Evolutionary conservation across 345 rosid genomes (phyloP).

Genomic region (Syzygium aromaticum): DNA sequence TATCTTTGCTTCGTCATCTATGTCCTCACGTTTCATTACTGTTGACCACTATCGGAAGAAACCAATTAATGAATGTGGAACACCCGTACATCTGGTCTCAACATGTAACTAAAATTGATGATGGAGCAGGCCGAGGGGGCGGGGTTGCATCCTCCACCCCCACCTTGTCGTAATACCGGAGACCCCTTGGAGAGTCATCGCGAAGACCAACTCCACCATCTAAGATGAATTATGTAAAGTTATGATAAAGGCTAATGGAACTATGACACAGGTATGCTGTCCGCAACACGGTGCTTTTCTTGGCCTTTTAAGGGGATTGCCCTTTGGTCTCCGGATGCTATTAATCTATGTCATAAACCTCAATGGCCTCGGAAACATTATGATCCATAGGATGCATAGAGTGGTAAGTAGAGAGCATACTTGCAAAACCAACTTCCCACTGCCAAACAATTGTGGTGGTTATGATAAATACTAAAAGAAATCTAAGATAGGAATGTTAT

Average conservation of each 20-base stretch:
- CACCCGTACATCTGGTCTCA: neutral
- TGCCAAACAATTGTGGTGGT: neutral
- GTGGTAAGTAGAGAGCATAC: neutral
- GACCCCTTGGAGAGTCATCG: neutral
- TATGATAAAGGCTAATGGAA: neutral
- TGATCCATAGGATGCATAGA: neutral
- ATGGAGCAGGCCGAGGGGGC: neutral
- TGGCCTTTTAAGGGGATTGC: neutral
- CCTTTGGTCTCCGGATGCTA: neutral
- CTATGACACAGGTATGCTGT: neutral
- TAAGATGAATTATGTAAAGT: neutral
- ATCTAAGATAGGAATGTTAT: neutral
- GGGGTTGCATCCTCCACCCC: neutral
- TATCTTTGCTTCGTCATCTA: neutral
- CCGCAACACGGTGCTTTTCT: neutral
- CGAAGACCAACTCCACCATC: neutral
- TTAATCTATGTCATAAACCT: neutral
- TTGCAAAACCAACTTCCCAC: neutral
- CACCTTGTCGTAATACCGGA: neutral
- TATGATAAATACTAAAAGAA: neutral
- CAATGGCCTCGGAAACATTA: neutral
- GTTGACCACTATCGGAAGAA: neutral
- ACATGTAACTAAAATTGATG: neutral
- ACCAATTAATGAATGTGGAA: neutral
- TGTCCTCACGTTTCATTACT: neutral